These are phyloP conservation scores for Tieghemiomyces parasiticus DNA, from an alignment of 192 early-diverging fungal species.

Conservation along the genomic window DNA sequence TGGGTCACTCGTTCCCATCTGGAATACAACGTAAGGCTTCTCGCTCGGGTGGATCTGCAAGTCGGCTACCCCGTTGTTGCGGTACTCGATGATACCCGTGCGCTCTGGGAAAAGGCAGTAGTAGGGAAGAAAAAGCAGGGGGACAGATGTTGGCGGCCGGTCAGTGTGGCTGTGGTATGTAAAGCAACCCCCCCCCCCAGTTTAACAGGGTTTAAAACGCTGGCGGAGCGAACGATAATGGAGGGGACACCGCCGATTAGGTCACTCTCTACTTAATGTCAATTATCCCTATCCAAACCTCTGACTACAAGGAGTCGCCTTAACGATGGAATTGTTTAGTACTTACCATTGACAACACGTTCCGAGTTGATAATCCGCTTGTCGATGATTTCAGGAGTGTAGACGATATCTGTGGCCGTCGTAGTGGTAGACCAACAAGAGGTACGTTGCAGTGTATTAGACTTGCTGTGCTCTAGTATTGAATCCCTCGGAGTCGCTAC, in stretches of 20 bases:
- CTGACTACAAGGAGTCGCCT: no score
- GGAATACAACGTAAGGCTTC: slow-evolving; percentile 66
- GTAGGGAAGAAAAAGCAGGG: not conserved
- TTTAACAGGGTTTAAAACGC: no score
- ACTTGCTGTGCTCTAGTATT: no score
- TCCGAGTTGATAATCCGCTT: slow-evolving; percentile 58
- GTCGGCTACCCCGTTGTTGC: slow-evolving; percentile 37
- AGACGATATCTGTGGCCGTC: slow-evolving; percentile 88
- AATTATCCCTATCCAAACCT: no score
- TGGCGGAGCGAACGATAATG: no score
- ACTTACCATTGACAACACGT: slow-evolving; percentile 58
- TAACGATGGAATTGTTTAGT: not conserved
- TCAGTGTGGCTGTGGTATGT: no score
- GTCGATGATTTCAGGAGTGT: slow-evolving; percentile 82
- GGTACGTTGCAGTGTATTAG: no score
- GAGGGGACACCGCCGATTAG: no score
- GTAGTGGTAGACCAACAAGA: no score
- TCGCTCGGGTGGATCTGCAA: slow-evolving; percentile 70
- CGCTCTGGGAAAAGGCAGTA: slow-evolving; percentile 21
- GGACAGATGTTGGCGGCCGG: not conserved
- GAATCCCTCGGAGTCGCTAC: no score
- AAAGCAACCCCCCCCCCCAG: no score
- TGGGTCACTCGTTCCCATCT: slow-evolving; percentile 82
- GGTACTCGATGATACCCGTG: slow-evolving; percentile 67
- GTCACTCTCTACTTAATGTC: no score